phyloP scores from a whole-genome alignment of 495 filamentous ascomycete species.

The Achaetomiella virescens region DNA sequence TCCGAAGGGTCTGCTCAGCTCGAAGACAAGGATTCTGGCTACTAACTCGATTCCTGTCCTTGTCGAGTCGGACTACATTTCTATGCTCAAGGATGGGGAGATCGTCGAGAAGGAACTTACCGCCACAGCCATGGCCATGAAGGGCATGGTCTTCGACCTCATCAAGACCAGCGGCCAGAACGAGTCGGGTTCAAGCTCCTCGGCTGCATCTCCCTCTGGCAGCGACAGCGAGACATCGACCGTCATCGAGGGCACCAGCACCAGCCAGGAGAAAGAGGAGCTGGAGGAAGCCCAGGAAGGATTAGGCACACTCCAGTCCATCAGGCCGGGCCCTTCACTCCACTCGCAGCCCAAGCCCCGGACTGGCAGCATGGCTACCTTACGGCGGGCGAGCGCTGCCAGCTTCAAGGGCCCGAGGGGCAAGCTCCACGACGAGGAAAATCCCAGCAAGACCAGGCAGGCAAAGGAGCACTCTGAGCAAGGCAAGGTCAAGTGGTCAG shows the following conservation, averaged over 20 bases:
- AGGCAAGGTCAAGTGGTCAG: slow-evolving; percentile 93
- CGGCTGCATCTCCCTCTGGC: slow-evolving; percentile 25
- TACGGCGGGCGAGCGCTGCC: slow-evolving; percentile 84
- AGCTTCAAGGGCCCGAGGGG: slow-evolving; percentile 82
- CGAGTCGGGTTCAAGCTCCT: slow-evolving; percentile 33
- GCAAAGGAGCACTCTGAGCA: slow-evolving; percentile 82
- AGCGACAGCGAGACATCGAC: slow-evolving; percentile 56
- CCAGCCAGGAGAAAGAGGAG: slow-evolving; percentile 47
- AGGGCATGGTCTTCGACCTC: slow-evolving; percentile 78
- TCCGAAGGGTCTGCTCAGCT: slow-evolving; percentile 67
- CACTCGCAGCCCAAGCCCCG: slow-evolving; percentile 43
- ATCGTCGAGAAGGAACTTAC: slow-evolving; percentile 82
- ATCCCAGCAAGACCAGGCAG: slow-evolving; percentile 68
- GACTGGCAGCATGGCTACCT: slow-evolving; percentile 62
- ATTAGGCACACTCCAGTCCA: slow-evolving; percentile 62
- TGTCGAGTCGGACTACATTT: slow-evolving; percentile 75
- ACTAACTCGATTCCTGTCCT: slow-evolving; percentile 95
- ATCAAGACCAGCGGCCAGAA: slow-evolving; percentile 66
- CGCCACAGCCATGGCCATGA: slow-evolving; percentile 88
- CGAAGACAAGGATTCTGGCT: slow-evolving; percentile 89
- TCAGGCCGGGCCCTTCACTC: slow-evolving; percentile 47
- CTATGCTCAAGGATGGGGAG: slow-evolving; percentile 71
- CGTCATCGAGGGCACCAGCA: slow-evolving; percentile 47
- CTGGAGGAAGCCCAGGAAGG: slow-evolving; percentile 68
- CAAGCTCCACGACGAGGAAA: slow-evolving; percentile 79